Conservation (phyloP, 2,329 filamentous ascomycete genomes). For the Fusarium poae region DNA sequence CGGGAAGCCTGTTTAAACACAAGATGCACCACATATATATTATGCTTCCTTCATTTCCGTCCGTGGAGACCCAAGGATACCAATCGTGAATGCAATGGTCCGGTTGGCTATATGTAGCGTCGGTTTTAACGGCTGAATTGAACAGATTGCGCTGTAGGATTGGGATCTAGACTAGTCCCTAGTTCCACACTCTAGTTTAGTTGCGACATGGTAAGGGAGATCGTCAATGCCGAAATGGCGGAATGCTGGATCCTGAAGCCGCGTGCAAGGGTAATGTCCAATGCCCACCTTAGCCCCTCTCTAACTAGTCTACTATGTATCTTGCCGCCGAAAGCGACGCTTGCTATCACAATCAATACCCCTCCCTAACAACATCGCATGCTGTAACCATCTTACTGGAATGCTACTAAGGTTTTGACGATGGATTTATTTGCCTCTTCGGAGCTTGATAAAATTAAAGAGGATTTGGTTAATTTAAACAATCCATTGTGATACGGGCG, state of each 20-base stretch:
- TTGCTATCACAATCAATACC: too few relatives aligned
- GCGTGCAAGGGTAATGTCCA: too few relatives aligned
- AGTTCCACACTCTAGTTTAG: not conserved
- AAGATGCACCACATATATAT: not conserved
- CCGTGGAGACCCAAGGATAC: not conserved
- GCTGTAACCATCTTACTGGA: too few relatives aligned
- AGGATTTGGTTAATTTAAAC: too few relatives aligned
- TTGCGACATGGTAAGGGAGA: not conserved
- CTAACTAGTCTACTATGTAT: too few relatives aligned
- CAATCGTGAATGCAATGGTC: not conserved
- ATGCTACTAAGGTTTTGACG: too few relatives aligned
- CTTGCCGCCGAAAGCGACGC: too few relatives aligned
- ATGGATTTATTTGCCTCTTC: too few relatives aligned
- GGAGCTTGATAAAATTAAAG: too few relatives aligned
- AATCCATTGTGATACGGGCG: too few relatives aligned
- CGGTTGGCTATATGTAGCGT: not conserved
- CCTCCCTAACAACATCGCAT: too few relatives aligned
- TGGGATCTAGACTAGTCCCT: not conserved
- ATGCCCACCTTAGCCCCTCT: too few relatives aligned
- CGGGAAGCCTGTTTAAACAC: not conserved
- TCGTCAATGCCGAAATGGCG: not conserved
- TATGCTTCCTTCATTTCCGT: not conserved
- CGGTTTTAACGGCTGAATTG: not conserved
- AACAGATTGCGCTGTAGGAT: not conserved
- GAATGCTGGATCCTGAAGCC: not conserved